phyloP scores from a whole-genome alignment of 129 eudicot genomes.

The Tagetes patula region DNA sequence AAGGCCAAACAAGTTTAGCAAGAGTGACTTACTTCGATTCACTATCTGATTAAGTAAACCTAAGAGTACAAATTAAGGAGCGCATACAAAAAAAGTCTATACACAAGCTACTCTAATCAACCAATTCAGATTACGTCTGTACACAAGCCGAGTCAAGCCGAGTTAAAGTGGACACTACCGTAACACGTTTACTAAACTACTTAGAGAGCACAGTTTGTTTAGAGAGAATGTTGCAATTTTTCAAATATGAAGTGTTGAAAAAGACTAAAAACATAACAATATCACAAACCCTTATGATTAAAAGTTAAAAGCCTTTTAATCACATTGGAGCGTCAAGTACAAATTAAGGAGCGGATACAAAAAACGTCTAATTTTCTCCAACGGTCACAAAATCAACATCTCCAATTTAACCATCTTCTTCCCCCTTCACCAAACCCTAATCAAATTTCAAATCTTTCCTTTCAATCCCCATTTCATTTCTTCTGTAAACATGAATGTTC shows the following conservation, averaged over 20 bases:
- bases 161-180: too few relatives aligned
- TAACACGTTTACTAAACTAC: too few relatives aligned
- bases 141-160: too few relatives aligned
- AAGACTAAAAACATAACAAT: not conserved
- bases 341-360: constrained; percentile 35
- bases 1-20: too few relatives aligned
- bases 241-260: not conserved
- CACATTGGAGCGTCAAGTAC: constrained; percentile 64
- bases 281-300: not conserved
- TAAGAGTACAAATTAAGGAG: too few relatives aligned
- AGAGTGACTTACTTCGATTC: too few relatives aligned
- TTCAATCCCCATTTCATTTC: constrained; percentile 15
- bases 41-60: too few relatives aligned
- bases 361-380: constrained; percentile 61
- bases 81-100: too few relatives aligned
- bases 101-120: too few relatives aligned
- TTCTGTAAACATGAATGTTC: constrained; percentile 55
- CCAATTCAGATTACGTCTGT: too few relatives aligned
- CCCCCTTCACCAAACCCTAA: constrained; percentile 20
- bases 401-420: constrained; percentile 16
- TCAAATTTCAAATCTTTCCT: not conserved
- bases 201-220: too few relatives aligned
- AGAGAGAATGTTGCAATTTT: not conserved
- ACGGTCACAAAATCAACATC: constrained; percentile 63
- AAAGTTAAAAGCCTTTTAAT: constrained; percentile 22